Conservation (phyloP, 257 asterid species). For the Capsicum chinense region DNA sequence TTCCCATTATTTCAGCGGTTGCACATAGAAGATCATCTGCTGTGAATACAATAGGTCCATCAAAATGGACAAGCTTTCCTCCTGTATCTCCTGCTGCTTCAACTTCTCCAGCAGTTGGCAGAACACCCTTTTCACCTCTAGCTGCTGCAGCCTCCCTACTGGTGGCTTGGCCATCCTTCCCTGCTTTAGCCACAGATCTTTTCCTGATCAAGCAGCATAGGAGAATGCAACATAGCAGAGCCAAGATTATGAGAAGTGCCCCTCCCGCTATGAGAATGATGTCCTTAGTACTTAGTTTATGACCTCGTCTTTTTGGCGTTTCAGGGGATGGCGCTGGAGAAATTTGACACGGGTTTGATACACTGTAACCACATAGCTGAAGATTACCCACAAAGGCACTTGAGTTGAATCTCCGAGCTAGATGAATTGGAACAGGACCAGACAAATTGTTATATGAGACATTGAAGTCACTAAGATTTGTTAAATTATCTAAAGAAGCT, state of each 20-base stretch:
- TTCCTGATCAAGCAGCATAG: constrained; percentile 66
- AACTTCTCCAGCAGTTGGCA: constrained; percentile 48
- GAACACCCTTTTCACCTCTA: constrained; percentile 47
- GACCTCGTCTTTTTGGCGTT: constrained; percentile 37
- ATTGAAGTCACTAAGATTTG: constrained; percentile 64
- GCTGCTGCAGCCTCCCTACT: constrained; percentile 28
- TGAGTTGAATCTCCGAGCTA: constrained; percentile 64
- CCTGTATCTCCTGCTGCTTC: constrained; percentile 76
- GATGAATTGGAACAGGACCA: constrained; percentile 67
- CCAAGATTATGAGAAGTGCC: constrained; percentile 56
- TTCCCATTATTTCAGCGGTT: constrained; percentile 96
- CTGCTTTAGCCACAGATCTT: constrained; percentile 51
- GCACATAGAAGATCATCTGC: constrained; percentile 96
- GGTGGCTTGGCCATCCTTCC: constrained; percentile 35
- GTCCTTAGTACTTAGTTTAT: constrained; percentile 66
- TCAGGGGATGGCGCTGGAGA: constrained; percentile 40
- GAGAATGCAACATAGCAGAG: constrained; percentile 65
- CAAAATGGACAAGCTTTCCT: constrained; percentile 93
- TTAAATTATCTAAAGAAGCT: constrained; percentile 56
- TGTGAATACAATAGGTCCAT: constrained; percentile 75
- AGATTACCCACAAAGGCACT: constrained; percentile 75
- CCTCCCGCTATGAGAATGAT: constrained; percentile 81
- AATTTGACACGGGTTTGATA: constrained; percentile 56
- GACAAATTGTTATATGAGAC: constrained; percentile 83
- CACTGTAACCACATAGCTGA: constrained; percentile 74